These are phyloP conservation scores for Taxillus chinensis DNA, from an alignment of 164 flowering plant species.

Conservation along the genomic window DNA sequence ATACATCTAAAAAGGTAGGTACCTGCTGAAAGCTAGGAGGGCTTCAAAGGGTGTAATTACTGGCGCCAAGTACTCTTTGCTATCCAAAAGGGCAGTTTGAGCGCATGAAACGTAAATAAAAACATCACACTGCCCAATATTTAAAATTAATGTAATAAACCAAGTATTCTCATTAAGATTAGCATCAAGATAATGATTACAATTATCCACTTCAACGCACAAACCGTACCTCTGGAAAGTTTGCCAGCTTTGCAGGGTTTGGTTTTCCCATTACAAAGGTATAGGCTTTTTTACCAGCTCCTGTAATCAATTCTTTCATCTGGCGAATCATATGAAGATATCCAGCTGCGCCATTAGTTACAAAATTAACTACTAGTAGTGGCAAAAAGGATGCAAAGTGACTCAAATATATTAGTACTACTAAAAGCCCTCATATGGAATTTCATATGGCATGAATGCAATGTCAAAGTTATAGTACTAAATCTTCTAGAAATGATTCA, in stretches of 20 bases:
- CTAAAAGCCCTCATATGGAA: no score
- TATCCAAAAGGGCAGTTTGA: slow-evolving; percentile 92
- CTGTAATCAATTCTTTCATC: slow-evolving; percentile 63
- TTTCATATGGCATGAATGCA: no score
- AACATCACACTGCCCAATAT: slow-evolving; percentile 66
- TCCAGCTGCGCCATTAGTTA: slow-evolving; percentile 60
- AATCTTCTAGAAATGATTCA: background rate
- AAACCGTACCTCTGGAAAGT: slow-evolving; percentile 84
- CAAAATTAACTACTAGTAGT: slow-evolving; percentile 6
- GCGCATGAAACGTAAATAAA: slow-evolving; percentile 84
- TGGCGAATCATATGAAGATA: slow-evolving; percentile 76
- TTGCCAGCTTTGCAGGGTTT: slow-evolving; percentile 95
- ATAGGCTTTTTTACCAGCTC: slow-evolving; percentile 83
- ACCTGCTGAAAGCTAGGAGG: slow-evolving; percentile 80
- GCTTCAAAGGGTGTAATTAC: slow-evolving; percentile 96
- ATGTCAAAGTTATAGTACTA: no score
- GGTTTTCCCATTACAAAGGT: slow-evolving; percentile 88
- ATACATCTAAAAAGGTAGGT: background rate
- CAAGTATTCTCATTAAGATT: background rate
- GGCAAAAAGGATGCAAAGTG: background rate
- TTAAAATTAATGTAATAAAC: background rate
- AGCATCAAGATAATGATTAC: slow-evolving; percentile 1
- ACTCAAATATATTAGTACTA: background rate
- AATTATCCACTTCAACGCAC: background rate
- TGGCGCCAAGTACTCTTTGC: slow-evolving; percentile 91